These are phyloP conservation scores for Clarireedia paspali DNA, from an alignment of 2,329 filamentous ascomycete genomes.

Conservation along the genomic window DNA sequence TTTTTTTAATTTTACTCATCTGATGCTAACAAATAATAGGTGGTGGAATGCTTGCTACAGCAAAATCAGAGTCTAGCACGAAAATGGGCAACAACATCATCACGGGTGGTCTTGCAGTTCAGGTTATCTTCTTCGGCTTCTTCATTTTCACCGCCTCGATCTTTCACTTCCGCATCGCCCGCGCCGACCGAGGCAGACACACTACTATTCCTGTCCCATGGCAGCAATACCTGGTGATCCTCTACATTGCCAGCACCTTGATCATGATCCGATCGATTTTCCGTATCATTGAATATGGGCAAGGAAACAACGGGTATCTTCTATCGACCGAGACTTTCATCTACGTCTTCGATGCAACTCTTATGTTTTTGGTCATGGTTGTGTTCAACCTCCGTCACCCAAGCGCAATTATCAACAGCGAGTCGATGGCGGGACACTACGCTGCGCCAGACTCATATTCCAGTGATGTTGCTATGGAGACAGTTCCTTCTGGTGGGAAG, in stretches of 20 bases:
- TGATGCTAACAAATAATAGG: conserved; percentile 6
- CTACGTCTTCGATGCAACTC: conserved; percentile 37
- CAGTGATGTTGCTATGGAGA: too few species aligned
- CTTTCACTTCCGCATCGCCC: conserved; percentile 15
- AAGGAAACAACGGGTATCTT: conserved; percentile 37
- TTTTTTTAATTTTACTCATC: neutral
- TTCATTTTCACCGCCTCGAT: conserved; percentile 32
- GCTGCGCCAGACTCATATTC: too few species aligned
- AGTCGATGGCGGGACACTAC: too few species aligned
- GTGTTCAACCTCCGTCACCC: conserved; percentile 31
- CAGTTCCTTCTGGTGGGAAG: too few species aligned
- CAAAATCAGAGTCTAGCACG: conserved; percentile 12
- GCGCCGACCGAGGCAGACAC: conserved; percentile 7
- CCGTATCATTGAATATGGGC: conserved; percentile 39
- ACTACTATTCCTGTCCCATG: conserved; percentile 9
- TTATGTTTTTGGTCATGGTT: conserved; percentile 33
- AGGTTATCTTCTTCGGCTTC: conserved; percentile 44
- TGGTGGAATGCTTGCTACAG: conserved; percentile 15
- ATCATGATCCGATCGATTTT: conserved; percentile 42
- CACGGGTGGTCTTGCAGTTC: conserved; percentile 39
- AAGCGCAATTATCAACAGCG: conserved; percentile 8
- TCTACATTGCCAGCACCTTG: conserved; percentile 36
- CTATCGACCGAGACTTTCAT: conserved; percentile 37
- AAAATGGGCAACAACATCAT: conserved; percentile 35
- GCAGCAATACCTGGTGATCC: conserved; percentile 31